Conservation (phyloP, 345 rosid genomes). For the Durio zibethinus region DNA sequence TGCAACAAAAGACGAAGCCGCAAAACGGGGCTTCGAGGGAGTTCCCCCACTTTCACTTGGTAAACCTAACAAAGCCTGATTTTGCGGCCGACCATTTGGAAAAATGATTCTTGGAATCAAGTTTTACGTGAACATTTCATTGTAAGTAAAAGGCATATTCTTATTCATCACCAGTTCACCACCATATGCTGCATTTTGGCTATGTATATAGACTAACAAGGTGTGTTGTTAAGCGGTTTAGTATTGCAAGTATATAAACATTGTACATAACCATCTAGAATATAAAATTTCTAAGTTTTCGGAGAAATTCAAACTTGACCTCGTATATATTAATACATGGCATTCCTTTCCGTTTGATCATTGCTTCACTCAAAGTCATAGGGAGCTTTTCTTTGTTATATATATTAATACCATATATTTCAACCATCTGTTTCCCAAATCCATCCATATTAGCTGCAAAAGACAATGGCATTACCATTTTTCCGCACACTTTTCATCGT, state of each 20-base stretch:
- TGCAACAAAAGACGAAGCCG: not conserved
- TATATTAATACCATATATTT: too few relatives aligned
- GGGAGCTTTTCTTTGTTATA: too few relatives aligned
- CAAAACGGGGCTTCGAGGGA: not conserved
- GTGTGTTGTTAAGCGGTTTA: not conserved
- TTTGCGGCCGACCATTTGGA: not conserved
- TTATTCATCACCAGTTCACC: not conserved
- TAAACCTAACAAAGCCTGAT: not conserved
- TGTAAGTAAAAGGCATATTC: not conserved
- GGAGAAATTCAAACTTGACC: not conserved
- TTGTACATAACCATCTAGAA: not conserved
- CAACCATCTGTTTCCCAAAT: too few relatives aligned
- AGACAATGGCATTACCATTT: not conserved
- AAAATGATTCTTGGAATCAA: not conserved
- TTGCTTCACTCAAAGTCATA: not conserved
- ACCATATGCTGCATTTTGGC: not conserved
- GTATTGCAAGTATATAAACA: too few relatives aligned
- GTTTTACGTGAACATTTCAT: not conserved
- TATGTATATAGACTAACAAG: not conserved
- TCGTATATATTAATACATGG: too few relatives aligned
- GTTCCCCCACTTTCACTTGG: not conserved
- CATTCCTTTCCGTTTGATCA: not conserved
- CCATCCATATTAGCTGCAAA: too few relatives aligned
- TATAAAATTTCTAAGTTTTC: not conserved
- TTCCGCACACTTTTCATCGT: not conserved